Evolutionary conservation across 352 stramenopile species (phyloP), one percentile per base, ranked within the genome.

Genomic region (Proteromonas lacertae): DNA sequence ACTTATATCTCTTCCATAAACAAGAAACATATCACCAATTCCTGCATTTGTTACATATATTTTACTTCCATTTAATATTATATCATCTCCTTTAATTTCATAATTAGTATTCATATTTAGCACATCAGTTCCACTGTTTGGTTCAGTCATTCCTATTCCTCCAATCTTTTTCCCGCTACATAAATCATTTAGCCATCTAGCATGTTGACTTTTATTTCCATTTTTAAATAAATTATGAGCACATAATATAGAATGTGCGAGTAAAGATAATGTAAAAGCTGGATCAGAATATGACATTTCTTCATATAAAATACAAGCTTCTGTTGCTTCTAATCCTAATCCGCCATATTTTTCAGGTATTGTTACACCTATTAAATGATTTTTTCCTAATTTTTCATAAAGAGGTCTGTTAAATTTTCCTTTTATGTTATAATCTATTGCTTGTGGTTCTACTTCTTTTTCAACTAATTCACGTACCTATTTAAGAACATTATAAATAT

Each of bases 111-210:
- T 66, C 78, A 98, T 92, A 25, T 77, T 77, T 25, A 97, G 53
- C n/a, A 84, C 69, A 45, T 77, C 64, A 13, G 30, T 86, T 29
- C 86, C 86, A 29, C 82, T 75, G 21, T 74, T 80, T 19, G 84
- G 83, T 58, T 98, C 87, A 50, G 66, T 90, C 82, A 98, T 98
- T 36, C 71, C 77, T 80, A 98, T 95, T 23, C 84, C 86, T 39
- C 83, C 84, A 48, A 98, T 91, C 40, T 70, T 71, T 8, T 57
- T 60, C 22, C 82, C 86, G 1, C 66, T 68, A 48, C 79, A 94
- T 31, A 75, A 62, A 16, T 52, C 55, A 23, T 81, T 79, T 0
- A 96, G 54, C 32, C 62, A 80, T 36, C 45, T 50, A 24, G 34
- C 22, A 32, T 56, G 81, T 53, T 87, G 72, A 18, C 51, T 65